Evolutionary conservation across 768 basidiomycete genomes (phyloP).

Genomic region (Mycena vulgaris): DNA sequence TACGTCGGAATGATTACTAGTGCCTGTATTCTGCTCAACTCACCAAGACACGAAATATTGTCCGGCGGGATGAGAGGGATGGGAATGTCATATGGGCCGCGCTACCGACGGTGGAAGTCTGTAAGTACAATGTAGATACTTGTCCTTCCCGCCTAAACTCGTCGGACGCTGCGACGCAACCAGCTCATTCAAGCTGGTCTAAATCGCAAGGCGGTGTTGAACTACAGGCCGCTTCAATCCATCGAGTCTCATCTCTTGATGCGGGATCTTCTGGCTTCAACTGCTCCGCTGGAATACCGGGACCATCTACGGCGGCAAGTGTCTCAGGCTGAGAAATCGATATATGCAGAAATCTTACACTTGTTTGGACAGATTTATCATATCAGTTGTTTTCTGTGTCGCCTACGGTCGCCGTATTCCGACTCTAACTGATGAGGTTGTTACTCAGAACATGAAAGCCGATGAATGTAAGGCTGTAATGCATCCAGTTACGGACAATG

Average conservation of each 20-base stretch:
- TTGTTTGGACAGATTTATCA: not conserved
- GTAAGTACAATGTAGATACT: conserved; percentile 36
- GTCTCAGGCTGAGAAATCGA: not conserved
- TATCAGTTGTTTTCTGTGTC: conserved; percentile 12
- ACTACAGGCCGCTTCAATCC: conserved; percentile 30
- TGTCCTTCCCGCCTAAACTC: not conserved
- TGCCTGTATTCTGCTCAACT: not conserved
- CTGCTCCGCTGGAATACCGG: not conserved
- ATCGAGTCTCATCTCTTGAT: conserved; percentile 27
- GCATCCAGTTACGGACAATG: not conserved
- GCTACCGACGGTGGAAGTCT: conserved; percentile 53
- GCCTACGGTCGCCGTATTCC: conserved; percentile 9
- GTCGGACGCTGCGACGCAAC: not conserved
- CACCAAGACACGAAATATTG: conserved; percentile 47
- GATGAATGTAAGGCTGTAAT: conserved; percentile 2
- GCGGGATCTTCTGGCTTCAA: conserved; percentile 17
- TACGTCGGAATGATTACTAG: conserved; percentile 20
- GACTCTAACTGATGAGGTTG: not conserved
- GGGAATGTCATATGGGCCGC: conserved; percentile 49
- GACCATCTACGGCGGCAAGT: conserved; percentile 17
- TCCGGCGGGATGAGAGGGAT: conserved; percentile 52
- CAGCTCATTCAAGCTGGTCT: conserved; percentile 22
- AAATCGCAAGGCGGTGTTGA: conserved; percentile 20
- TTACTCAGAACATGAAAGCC: conserved; percentile 1
- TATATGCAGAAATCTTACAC: not conserved